Evolutionary conservation across 1,284 basidiomycete genomes (phyloP), one percentile per base, ranked within the genome.

Genomic region (Boletus smithii): DNA sequence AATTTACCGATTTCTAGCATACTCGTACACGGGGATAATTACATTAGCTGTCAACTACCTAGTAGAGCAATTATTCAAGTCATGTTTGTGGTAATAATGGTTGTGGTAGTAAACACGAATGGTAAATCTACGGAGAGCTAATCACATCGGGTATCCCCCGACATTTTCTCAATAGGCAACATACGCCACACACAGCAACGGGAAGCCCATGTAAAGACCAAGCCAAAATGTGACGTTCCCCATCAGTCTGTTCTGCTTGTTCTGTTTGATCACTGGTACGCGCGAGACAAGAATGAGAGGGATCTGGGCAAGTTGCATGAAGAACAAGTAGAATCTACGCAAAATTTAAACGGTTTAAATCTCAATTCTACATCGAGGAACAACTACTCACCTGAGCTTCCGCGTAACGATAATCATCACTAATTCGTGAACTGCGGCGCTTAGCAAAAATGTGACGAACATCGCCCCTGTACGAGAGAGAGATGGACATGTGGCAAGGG

Each of bases 381-480:
- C 14, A 34, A 41, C 18, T 2, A 71, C 80, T 65, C 66, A 76
- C 77, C 83, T 66, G 47, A 97, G 78, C 74, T 97, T 97, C 66
- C 90, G 83, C 27, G 89, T 91, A n/a, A 95, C 93, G 45, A 95
- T 81, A 1, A 87, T 85, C 95, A 99, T 99, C 49, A 99, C 94
- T 39, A 99, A 76, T 68, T 98, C 95, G 62, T 98, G 95, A 29
- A 87, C 85, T 44, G 81, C 77, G 1, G 94, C 94, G 47, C 88
- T 92, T 34, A 97, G 71, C 10, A 97, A 67, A 72, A 99, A 99
- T 0, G 95, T 99, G 42, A 94, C 54, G 60, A 95, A 83, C 77
- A 95, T 93, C 14, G 95, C 95, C 35, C 78, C 76, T 9, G 77
- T 77, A 53, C 80, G 81, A 27, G 87, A 88, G 32, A 97, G 45